Conservation (phyloP, 129 eudicot genomes). For the Escallonia herrerae region DNA sequence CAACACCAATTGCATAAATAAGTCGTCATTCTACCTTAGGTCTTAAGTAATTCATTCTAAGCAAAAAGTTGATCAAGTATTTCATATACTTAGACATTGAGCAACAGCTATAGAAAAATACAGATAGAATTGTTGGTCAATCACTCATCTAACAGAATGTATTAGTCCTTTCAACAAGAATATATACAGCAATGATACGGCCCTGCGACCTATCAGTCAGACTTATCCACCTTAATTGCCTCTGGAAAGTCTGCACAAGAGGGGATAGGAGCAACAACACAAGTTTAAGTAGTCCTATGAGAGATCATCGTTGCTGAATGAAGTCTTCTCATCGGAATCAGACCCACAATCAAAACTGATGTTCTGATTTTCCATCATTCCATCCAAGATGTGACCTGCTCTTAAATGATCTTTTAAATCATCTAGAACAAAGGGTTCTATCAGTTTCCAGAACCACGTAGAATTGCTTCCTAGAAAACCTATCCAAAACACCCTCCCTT, state of each 20-base stretch:
- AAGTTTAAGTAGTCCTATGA: conserved; percentile 11
- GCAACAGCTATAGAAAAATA: too few species aligned
- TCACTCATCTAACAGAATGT: background rate
- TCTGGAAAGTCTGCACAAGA: background rate
- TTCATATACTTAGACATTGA: too few species aligned
- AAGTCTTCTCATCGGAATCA: conserved; percentile 30
- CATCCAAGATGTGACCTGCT: conserved; percentile 27
- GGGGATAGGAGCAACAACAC: background rate
- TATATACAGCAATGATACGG: background rate
- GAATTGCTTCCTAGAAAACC: conserved; percentile 79
- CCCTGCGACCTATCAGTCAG: background rate
- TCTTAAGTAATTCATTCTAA: too few species aligned
- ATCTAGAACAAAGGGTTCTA: conserved; percentile 55
- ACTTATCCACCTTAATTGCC: background rate
- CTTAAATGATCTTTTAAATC: conserved; percentile 44
- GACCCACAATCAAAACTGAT: conserved; percentile 23
- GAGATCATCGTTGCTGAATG: conserved; percentile 26
- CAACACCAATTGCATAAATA: too few species aligned
- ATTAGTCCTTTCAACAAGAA: background rate
- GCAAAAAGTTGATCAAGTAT: too few species aligned
- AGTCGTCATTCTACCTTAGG: too few species aligned
- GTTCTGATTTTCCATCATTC: conserved; percentile 12
- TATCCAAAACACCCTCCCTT: conserved; percentile 68
- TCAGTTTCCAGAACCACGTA: conserved; percentile 53
- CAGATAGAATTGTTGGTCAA: background rate